A percentile compares a stretch with the other conserved stretches of the same genome.
These are phyloP conservation scores for Catunica adiposa DNA, from an alignment of 2,329 filamentous ascomycete species.

Conservation along the genomic window DNA sequence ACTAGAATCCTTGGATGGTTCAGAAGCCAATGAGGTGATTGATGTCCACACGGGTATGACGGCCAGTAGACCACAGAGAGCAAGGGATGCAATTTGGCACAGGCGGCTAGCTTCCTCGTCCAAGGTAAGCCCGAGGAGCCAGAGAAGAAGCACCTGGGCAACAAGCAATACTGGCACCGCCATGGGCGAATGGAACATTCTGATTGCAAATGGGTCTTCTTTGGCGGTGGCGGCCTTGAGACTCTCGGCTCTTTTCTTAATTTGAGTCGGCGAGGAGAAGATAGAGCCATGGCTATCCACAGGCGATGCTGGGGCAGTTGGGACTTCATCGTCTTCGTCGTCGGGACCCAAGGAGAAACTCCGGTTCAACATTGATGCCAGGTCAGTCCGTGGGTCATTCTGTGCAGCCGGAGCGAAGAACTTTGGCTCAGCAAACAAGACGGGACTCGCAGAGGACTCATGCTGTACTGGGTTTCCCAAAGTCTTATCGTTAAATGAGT, in stretches of 20 bases:
- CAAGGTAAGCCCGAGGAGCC: background rate
- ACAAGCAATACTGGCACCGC: slow-evolving; percentile 9
- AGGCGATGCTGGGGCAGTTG: slow-evolving; percentile 3
- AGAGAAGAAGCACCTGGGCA: slow-evolving; percentile 6
- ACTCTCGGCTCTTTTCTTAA: slow-evolving; percentile 8
- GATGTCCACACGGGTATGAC: slow-evolving; percentile 12
- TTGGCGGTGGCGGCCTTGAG: background rate
- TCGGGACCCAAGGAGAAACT: slow-evolving; percentile 21
- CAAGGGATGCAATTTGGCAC: slow-evolving; percentile 10
- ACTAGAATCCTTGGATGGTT: background rate
- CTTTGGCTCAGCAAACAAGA: slow-evolving; percentile 37
- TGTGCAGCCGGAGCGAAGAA: slow-evolving; percentile 26
- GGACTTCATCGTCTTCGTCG: background rate
- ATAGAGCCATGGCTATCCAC: slow-evolving; percentile 7
- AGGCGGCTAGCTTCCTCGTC: slow-evolving; percentile 8
- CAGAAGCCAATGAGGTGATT: slow-evolving; percentile 3
- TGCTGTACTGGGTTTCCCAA: no score
- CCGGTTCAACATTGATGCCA: slow-evolving; percentile 23
- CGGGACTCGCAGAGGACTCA: slow-evolving; percentile 7
- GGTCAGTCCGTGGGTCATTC: slow-evolving; percentile 22
- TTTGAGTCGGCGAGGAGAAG: slow-evolving; percentile 10
- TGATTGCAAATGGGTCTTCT: slow-evolving; percentile 9
- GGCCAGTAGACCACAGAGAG: slow-evolving; percentile 10
- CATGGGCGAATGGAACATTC: slow-evolving; percentile 11
- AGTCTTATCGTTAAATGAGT: background rate